These are phyloP conservation scores for Alternaria conjuncta DNA, from an alignment of 2,329 filamentous ascomycete genomes.

Conservation along the genomic window DNA sequence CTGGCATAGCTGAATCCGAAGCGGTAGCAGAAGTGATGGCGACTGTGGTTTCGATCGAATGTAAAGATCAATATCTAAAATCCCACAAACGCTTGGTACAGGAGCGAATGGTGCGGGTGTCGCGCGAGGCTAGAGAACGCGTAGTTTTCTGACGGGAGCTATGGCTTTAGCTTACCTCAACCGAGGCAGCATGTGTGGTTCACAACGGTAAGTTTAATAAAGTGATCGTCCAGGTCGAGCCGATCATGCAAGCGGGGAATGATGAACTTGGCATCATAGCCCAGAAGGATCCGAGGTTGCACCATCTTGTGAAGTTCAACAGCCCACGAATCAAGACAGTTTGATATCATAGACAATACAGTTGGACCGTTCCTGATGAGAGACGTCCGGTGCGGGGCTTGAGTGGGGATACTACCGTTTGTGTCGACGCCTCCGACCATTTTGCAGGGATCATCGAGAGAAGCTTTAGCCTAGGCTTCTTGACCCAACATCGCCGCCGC, in stretches of 20 bases:
- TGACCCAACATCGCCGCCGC: conserved; percentile 19
- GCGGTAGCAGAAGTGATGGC: background rate
- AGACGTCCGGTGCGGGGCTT: conserved; percentile 10
- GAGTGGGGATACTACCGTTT: conserved; percentile 16
- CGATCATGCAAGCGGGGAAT: background rate
- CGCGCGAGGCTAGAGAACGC: background rate
- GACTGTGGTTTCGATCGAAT: background rate
- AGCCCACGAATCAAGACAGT: background rate
- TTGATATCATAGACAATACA: conserved; percentile 3
- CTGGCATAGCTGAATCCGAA: conserved; percentile 29
- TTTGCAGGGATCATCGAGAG: conserved; percentile 19
- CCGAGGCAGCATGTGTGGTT: background rate
- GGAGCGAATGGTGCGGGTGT: background rate
- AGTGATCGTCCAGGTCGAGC: background rate
- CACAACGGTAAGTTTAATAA: background rate
- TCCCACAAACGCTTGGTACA: background rate
- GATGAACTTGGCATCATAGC: background rate
- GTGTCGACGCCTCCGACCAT: conserved; percentile 14
- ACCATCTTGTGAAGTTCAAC: background rate
- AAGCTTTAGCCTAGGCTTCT: conserved; percentile 32
- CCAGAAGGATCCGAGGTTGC: background rate
- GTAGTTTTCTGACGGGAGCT: background rate
- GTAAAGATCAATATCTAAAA: background rate
- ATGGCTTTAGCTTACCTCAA: background rate
- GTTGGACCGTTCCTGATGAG: conserved; percentile 19